These are phyloP conservation scores for Gypsophila paniculata DNA, from an alignment of 179 eudicot species.

Conservation along the genomic window DNA sequence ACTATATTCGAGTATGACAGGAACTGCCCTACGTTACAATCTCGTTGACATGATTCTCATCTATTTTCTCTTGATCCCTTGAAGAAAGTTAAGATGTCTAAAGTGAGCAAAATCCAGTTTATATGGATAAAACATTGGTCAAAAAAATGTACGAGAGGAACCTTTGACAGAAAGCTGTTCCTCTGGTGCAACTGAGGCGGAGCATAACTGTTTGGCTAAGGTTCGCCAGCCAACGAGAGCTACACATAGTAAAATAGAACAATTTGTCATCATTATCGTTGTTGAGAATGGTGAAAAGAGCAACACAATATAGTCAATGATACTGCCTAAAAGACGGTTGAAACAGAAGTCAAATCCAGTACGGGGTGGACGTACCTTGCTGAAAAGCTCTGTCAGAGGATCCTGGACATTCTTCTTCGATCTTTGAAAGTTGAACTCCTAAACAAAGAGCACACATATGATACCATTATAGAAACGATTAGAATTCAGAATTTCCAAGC, in stretches of 20 bases:
- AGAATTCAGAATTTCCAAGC: slow-evolving; percentile 8
- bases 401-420: slow-evolving; percentile 50
- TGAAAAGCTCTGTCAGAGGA: slow-evolving; percentile 71
- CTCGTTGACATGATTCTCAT: slow-evolving; percentile 40
- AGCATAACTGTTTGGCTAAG: slow-evolving; percentile 39
- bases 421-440: slow-evolving; percentile 75
- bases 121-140: neutral
- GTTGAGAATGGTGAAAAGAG: neutral
- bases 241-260: slow-evolving; percentile 20
- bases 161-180: slow-evolving; percentile 33
- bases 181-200: slow-evolving; percentile 35
- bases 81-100: slow-evolving; percentile 37
- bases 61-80: slow-evolving; percentile 95
- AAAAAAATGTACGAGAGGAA: slow-evolving; percentile 27
- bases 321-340: neutral
- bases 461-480: neutral
- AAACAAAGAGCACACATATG: neutral
- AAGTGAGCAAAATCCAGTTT: slow-evolving; percentile 20
- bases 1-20: neutral
- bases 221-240: slow-evolving; percentile 70
- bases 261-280: neutral
- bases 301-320: neutral
- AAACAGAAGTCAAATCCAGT: slow-evolving; percentile 2
- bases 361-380: slow-evolving; percentile 49
- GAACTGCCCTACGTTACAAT: slow-evolving; percentile 41